Evolutionary conservation across 2,329 filamentous ascomycete species (phyloP), one percentile per base, ranked within the genome.

Genomic region (Xylaria sp.): DNA sequence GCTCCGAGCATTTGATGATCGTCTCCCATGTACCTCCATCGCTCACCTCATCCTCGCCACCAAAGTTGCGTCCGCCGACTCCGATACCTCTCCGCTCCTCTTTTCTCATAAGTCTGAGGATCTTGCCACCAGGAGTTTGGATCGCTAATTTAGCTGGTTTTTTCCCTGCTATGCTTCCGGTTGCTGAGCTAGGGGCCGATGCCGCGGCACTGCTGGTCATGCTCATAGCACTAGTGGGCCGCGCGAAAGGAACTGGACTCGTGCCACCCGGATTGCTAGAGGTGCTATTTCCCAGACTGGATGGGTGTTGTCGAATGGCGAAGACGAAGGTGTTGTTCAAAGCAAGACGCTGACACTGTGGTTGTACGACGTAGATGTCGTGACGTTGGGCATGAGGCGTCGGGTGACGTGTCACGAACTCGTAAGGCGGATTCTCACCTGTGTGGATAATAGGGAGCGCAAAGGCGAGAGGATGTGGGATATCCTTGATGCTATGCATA

Each of bases 291-390:
- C 70, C 77, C 0, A 77, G 72, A 0, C 80, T 69, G 0, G 93
- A 91, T 0, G 94, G 93, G 78, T 99, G 94, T 78, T 99, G 96
- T 54, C 96, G 92, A 69, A 99, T 92, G 62, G 92, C 92, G 80
- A 99, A 99, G 32, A 99, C 95, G 78, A 98, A 99, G 0, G 96
- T 99, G 79, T 99, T 98, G 83, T 98, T 98, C 65, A 97, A 85
- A 1, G 93, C 94, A 32, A 99, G 85, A 29, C 91, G 89, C 72
- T 91, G 88, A 79, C 96, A 99, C 80, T 99, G 97, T 1, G 97
- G 96, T 78, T 98, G 96, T 53, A 94, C 93, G 71, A 99, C 93
- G 80, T 99, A 99, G 67, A 99, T 90, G 78, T 99, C 96, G 80
- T 99, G 94, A 50, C 95, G 90, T 78, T 97, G 94, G n/a, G 96